A percentile compares a stretch with the other conserved stretches of the same genome.
Conservation (phyloP, 495 filamentous ascomycete genomes). For the Lasiosphaeriaceae sp. region DNA sequence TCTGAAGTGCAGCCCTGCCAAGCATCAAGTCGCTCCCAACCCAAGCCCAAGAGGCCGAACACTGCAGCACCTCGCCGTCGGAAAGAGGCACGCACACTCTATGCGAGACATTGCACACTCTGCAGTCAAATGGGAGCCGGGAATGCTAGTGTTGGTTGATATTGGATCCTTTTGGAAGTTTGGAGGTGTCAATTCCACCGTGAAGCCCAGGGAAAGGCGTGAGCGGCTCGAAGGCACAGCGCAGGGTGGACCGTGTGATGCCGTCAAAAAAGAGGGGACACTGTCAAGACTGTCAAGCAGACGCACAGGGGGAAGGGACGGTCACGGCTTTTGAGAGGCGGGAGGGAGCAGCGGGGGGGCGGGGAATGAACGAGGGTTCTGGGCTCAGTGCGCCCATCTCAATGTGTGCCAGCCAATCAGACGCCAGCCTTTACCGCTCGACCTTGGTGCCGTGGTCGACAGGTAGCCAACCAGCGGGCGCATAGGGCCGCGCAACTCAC, state of each 20-base stretch:
- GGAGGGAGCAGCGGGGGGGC: slow-evolving; percentile 12
- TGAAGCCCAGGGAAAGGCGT: no score
- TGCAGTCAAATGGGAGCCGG: no score
- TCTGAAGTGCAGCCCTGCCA: no score
- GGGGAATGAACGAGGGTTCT: slow-evolving; percentile 20
- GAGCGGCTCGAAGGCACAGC: background rate
- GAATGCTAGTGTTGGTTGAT: no score
- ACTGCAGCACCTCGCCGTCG: no score
- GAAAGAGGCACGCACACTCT: no score
- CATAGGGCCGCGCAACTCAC: background rate
- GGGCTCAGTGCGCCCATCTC: background rate
- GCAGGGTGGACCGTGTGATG: background rate
- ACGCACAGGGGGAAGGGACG: background rate
- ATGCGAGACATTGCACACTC: no score
- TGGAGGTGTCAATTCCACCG: no score
- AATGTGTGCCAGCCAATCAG: slow-evolving; percentile 23
- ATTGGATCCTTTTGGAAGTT: no score
- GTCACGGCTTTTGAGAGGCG: slow-evolving; percentile 3
- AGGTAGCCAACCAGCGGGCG: slow-evolving; percentile 23
- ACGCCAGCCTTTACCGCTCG: slow-evolving; percentile 22
- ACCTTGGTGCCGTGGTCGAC: slow-evolving; percentile 7
- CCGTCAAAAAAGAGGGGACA: slow-evolving; percentile 2
- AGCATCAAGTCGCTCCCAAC: no score
- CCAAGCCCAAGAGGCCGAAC: no score
- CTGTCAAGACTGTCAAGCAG: no score